Evolutionary conservation across 2,329 filamentous ascomycete genomes (phyloP).

Genomic region (Metarhizium sp.): DNA sequence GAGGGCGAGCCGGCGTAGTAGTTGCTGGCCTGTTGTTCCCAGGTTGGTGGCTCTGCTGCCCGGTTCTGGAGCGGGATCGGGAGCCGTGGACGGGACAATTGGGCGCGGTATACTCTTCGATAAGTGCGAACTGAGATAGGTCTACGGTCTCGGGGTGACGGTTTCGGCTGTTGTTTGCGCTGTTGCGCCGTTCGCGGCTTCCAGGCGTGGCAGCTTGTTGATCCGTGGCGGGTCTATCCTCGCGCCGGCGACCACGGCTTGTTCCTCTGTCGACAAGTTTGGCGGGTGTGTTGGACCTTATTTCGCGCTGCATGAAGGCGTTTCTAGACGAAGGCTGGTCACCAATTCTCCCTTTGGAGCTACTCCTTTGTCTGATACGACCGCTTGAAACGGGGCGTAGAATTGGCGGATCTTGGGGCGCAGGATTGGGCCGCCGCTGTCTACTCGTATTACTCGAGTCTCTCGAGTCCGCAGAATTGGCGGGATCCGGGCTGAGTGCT

Average conservation of each 20-base stretch:
- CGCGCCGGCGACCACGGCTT: neutral
- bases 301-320: neutral
- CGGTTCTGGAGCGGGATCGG: neutral
- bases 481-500: neutral
- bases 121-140: neutral
- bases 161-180: neutral
- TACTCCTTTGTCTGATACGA: neutral
- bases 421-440: neutral
- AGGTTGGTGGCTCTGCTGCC: neutral
- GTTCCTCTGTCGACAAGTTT: neutral
- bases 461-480: neutral
- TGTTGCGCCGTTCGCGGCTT: neutral
- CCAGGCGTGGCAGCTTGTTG: neutral
- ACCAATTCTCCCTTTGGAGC: neutral
- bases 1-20: neutral
- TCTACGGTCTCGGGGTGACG: neutral
- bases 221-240: neutral
- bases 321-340: neutral
- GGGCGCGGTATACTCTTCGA: neutral
- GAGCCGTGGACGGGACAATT: neutral
- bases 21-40: neutral
- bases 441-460: neutral
- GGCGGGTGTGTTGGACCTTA: neutral
- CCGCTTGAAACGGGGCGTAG: neutral
- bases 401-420: neutral